Base-by-base conservation (phyloP, 2,329 filamentous ascomycete species). In the Aspergillus jensenii region DNA sequence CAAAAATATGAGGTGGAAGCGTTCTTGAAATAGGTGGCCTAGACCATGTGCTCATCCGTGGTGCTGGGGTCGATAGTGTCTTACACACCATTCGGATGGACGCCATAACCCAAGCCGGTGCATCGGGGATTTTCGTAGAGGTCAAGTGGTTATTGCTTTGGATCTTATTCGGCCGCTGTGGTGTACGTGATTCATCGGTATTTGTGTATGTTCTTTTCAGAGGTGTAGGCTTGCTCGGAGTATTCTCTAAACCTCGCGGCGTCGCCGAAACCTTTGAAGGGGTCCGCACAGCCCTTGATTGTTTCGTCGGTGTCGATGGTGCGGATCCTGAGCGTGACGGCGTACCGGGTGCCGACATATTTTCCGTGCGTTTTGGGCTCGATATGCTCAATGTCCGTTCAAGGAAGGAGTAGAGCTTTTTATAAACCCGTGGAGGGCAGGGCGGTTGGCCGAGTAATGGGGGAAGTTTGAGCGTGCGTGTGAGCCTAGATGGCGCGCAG, bases 401-500 rank as follows among this genome's bases (percentile, higher is more conserved):
- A 59, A 98, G 85, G 71, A 93, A 92, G 33, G 79, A 79, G 72
- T 93, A 95, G 39, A 98, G 81, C 58, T 91, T 90, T 68, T 90
- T 90, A 79, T 98, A 98, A 52, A 91, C 83, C 55, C 86, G 84
- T 1, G 91, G 91, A 47, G 87, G 87, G 53, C 91, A 89, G 4
- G 92, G 92, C 2, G 92, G 90, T 4, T 87, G 84, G 3, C 89
- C 84, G 62, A 90, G 85, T 58, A 93, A 88, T 1, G 87, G 84
- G 0, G 93, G 92, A 7, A 96, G 85, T 69, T 92, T 86, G 45
- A 96, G 84, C 0, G 81, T 73, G 55, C 87, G 89, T 69, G 92
- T 93, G 40, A 96, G 81, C 53, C 91, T 91, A 58, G 5, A 39
- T 6, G n/a, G 31, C 0, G 15, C 9, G 50, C 48, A 12, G 11